Evolutionary conservation across 305 asterid species (phyloP).

Genomic region (Plantago rigida): DNA sequence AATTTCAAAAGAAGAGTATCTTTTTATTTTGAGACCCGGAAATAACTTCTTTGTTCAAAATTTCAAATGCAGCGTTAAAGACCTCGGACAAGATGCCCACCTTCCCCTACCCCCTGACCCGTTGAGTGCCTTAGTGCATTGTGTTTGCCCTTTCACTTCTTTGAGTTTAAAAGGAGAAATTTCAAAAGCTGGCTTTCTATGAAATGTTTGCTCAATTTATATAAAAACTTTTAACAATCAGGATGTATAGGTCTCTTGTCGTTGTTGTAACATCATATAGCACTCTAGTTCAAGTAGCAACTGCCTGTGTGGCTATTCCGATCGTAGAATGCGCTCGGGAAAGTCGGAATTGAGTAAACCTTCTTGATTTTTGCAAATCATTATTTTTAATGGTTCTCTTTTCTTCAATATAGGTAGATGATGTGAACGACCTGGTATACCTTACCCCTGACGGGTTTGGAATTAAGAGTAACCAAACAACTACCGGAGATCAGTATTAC

Average conservation of each 20-base stretch:
- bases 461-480: constrained; percentile 38
- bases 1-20: constrained; percentile 5
- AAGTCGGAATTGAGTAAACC: background rate
- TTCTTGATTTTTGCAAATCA: constrained; percentile 1
- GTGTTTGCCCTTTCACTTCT: too few species aligned
- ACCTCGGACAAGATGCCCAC: too few species aligned
- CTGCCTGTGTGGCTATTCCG: background rate
- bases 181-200: too few species aligned
- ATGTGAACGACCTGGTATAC: constrained; percentile 40
- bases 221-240: too few species aligned
- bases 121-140: too few species aligned
- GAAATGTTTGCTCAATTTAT: too few species aligned
- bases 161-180: too few species aligned
- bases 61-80: too few species aligned
- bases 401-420: constrained; percentile 42
- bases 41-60: too few species aligned
- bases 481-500: constrained; percentile 33
- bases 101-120: too few species aligned
- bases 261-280: too few species aligned
- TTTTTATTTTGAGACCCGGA: background rate
- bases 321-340: constrained; percentile 1
- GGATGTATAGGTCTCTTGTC: background rate
- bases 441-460: constrained; percentile 60
- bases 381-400: constrained; percentile 9
- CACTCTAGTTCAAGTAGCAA: background rate